Conservation (phyloP, 306 rosid genomes). For the Sechiopsis laciniata region DNA sequence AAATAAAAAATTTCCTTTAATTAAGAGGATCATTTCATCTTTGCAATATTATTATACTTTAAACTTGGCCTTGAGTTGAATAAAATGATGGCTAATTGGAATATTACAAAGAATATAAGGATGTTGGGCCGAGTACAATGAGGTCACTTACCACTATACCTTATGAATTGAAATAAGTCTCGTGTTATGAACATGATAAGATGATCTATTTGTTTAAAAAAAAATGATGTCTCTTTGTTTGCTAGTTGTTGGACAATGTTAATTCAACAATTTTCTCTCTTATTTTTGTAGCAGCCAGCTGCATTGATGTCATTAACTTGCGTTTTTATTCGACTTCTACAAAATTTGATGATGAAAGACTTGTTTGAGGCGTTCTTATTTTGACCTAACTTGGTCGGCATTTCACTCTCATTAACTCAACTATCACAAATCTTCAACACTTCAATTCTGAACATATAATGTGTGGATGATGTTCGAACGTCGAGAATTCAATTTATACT, state of each 20-base stretch:
- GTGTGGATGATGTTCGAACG: too few relatives aligned
- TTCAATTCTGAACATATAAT: too few relatives aligned
- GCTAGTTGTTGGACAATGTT: conserved; percentile 13
- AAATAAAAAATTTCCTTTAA: neutral
- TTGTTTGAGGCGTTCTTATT: neutral
- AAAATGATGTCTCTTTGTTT: neutral
- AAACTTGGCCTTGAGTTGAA: neutral
- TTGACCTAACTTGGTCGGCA: too few relatives aligned
- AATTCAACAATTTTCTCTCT: neutral
- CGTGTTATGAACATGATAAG: neutral
- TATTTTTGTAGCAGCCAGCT: neutral
- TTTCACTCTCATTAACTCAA: too few relatives aligned
- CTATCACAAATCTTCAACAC: too few relatives aligned
- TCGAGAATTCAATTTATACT: too few relatives aligned
- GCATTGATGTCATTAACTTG: neutral
- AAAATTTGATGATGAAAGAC: neutral
- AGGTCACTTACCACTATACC: neutral
- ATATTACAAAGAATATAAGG: conserved; percentile 14
- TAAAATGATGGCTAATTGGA: conserved; percentile 19
- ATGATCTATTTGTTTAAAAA: neutral
- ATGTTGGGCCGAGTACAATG: conserved; percentile 11
- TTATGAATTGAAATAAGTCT: neutral
- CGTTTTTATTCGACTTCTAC: neutral
- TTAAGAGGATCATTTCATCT: neutral
- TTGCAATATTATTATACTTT: neutral